Conservation (phyloP, 345 rosid species). For the Hibiscus syriacus region DNA sequence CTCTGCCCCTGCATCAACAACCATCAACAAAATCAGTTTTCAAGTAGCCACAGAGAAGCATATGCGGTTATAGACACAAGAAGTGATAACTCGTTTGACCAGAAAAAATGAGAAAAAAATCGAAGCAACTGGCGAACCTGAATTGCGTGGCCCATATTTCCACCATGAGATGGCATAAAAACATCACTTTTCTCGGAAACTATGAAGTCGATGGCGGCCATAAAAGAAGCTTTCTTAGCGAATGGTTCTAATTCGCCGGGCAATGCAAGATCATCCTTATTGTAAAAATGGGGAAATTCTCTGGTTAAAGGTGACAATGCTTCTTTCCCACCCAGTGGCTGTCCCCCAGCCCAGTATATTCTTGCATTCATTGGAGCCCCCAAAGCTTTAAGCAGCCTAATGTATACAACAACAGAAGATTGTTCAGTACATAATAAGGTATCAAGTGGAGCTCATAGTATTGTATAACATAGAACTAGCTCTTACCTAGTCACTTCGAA, state of each 20-base stretch:
- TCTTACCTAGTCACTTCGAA: slow-evolving; percentile 76
- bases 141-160: slow-evolving; percentile 92
- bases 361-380: slow-evolving; percentile 66
- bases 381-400: slow-evolving; percentile 89
- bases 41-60: background rate
- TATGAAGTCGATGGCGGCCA: slow-evolving; percentile 89
- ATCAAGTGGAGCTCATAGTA: background rate
- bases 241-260: slow-evolving; percentile 82
- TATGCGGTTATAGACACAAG: background rate
- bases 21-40: slow-evolving; percentile 5
- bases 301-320: slow-evolving; percentile 57
- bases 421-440: background rate
- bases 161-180: slow-evolving; percentile 98
- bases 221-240: slow-evolving; percentile 59
- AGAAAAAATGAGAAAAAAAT: too few species aligned
- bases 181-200: slow-evolving; percentile 80
- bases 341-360: slow-evolving; percentile 95
- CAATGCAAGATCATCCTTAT: slow-evolving; percentile 71
- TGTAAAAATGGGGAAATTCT: slow-evolving; percentile 71
- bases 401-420: background rate
- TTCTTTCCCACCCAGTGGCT: slow-evolving; percentile 78
- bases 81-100: background rate
- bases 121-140: slow-evolving; percentile 66
- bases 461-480: background rate
- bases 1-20: slow-evolving; percentile 57